Percentiles rank a stretch among this genome's conserved stretches.
Evolutionary conservation across 2,329 filamentous ascomycete genomes (phyloP).

Genomic region (Pseudophaeomoniella oleicola): DNA sequence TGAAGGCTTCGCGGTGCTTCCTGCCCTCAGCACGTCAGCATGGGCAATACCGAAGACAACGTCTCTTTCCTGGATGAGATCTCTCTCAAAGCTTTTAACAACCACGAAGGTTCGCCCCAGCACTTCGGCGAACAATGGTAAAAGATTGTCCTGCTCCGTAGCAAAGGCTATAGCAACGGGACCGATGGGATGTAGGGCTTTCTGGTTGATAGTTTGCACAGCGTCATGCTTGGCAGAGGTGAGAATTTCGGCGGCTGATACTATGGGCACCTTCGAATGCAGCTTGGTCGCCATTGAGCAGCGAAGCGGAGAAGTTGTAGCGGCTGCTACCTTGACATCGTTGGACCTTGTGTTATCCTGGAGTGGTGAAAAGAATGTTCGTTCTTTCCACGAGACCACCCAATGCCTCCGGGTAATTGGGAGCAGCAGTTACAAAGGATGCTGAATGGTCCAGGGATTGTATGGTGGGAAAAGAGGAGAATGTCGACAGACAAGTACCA

Average conservation of each 20-base stretch:
- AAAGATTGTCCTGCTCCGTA: constrained; percentile 56
- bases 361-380: no score
- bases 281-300: not conserved
- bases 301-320: not conserved
- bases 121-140: constrained; percentile 63
- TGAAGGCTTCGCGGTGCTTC: constrained; percentile 42
- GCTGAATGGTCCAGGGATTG: no score
- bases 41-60: constrained; percentile 54
- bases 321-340: not conserved
- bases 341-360: no score
- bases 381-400: no score
- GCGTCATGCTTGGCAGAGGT: not conserved
- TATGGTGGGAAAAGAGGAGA: no score
- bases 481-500: no score
- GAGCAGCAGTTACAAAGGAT: no score
- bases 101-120: constrained; percentile 58
- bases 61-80: constrained; percentile 41
- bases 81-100: constrained; percentile 39
- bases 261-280: not conserved
- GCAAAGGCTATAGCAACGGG: constrained; percentile 54
- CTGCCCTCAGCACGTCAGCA: constrained; percentile 39
- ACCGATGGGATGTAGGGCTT: not conserved
- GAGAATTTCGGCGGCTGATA: not conserved
- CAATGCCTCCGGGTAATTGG: no score
- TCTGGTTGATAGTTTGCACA: not conserved